A percentile compares a stretch with the other conserved stretches of the same genome.
phyloP scores from a whole-genome alignment of 1,139 yeast species.

The Kodamaea anthophila region DNA sequence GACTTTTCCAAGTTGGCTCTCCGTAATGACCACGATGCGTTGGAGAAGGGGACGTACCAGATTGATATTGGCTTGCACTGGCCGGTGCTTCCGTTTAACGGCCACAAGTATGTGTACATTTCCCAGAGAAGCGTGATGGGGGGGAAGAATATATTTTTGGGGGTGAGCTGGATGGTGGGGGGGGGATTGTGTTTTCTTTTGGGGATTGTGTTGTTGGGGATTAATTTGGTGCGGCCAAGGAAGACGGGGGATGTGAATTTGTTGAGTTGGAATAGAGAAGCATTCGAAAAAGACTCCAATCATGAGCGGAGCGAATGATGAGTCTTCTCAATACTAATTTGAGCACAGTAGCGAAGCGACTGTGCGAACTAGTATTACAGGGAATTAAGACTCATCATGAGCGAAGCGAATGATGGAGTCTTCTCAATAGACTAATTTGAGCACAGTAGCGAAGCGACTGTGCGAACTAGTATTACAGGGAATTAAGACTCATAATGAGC shows the following conservation, averaged over 20 bases:
- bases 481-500: no score
- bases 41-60: slow-evolving; percentile 66
- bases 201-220: slow-evolving; percentile 51
- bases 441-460: no score
- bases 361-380: no score
- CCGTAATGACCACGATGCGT: slow-evolving; percentile 63
- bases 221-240: slow-evolving; percentile 64
- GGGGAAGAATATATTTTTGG: slow-evolving; percentile 82
- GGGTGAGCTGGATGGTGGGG: slow-evolving; percentile 83
- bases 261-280: slow-evolving; percentile 65
- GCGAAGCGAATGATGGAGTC: no score
- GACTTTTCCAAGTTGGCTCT: slow-evolving; percentile 75
- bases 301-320: no score
- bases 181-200: slow-evolving; percentile 80
- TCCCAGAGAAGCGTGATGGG: slow-evolving; percentile 87
- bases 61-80: slow-evolving; percentile 75
- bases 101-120: slow-evolving; percentile 72
- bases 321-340: no score
- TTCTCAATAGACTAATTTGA: no score
- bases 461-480: no score
- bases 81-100: slow-evolving; percentile 80
- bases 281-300: slow-evolving; percentile 10
- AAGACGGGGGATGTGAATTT: slow-evolving; percentile 68
- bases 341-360: no score
- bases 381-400: no score